Percentiles rank a stretch among this genome's conserved stretches.
These are phyloP conservation scores for Cystofilobasidium macerans DNA, from an alignment of 768 basidiomycete genomes.

Conservation along the genomic window DNA sequence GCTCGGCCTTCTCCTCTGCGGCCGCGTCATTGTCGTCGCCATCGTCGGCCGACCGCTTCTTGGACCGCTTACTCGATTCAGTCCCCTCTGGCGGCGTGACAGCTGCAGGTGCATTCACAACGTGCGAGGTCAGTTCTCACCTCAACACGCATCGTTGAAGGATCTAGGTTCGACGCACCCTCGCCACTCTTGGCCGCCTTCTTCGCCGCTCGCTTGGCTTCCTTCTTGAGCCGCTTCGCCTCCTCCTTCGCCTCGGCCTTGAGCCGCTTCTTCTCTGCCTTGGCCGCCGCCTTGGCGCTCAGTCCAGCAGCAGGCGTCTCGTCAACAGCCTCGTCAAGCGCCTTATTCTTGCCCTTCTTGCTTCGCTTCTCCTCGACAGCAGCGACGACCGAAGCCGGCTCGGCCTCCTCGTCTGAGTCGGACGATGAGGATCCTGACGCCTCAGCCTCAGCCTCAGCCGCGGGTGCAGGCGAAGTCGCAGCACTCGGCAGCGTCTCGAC, in stretches of 20 bases:
- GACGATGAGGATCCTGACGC: not conserved
- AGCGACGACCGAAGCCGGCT: not conserved
- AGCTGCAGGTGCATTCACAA: not conserved
- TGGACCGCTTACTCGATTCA: slow-evolving; percentile 14
- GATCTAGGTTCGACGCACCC: too few species aligned
- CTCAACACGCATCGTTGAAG: too few species aligned
- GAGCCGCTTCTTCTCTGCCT: slow-evolving; percentile 12
- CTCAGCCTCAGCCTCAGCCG: not conserved
- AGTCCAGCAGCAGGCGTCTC: not conserved
- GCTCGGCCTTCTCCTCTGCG: slow-evolving; percentile 27
- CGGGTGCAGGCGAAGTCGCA: not conserved
- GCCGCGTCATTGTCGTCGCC: slow-evolving; percentile 13
- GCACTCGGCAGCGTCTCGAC: not conserved
- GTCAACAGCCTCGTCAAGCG: not conserved
- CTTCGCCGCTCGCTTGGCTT: slow-evolving; percentile 1
- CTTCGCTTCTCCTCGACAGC: not conserved
- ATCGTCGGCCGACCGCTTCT: slow-evolving; percentile 10
- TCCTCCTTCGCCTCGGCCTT: slow-evolving; percentile 8
- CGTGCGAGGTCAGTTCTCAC: not conserved
- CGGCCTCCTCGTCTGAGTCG: not conserved
- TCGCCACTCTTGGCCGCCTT: not conserved
- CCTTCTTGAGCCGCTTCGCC: not conserved
- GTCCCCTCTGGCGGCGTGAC: not conserved
- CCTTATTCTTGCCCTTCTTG: slow-evolving; percentile 22
- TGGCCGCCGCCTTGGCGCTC: slow-evolving; percentile 7